Evolutionary conservation across 2,329 filamentous ascomycete genomes (phyloP).

Genomic region (Penicillium oxalicum): DNA sequence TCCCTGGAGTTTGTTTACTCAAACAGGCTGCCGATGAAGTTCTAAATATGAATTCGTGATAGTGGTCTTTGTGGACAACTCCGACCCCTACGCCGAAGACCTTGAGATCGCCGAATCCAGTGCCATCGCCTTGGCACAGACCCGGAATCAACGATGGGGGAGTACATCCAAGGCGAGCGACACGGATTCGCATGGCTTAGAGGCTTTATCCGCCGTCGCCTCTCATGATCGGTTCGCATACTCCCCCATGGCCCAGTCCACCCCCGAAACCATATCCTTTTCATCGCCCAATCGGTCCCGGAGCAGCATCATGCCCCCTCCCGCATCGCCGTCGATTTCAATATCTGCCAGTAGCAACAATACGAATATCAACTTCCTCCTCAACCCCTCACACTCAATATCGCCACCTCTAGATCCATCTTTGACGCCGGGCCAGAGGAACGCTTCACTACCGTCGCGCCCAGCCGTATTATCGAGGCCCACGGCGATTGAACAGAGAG

Average conservation of each 20-base stretch:
- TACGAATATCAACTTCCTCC: conserved; percentile 50
- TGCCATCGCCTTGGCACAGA: conserved; percentile 24
- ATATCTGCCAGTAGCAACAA: conserved; percentile 34
- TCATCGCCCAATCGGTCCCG: conserved; percentile 31
- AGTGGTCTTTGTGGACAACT: conserved; percentile 59
- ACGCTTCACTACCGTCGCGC: conserved; percentile 26
- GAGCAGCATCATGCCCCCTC: conserved; percentile 27
- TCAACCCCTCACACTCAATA: conserved; percentile 44
- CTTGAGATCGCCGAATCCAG: conserved; percentile 33
- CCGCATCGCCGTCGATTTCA: conserved; percentile 41
- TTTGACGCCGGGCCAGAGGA: conserved; percentile 26
- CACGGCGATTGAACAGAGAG: conserved; percentile 16
- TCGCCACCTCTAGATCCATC: conserved; percentile 43
- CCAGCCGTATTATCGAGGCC: conserved; percentile 17
- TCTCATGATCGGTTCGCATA: conserved; percentile 36
- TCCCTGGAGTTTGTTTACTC: not conserved
- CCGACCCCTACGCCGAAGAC: conserved; percentile 55
- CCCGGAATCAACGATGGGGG: conserved; percentile 29
- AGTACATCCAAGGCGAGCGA: conserved; percentile 26
- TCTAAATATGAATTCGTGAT: conserved; percentile 2
- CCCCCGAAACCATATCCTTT: conserved; percentile 23
- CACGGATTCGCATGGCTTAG: conserved; percentile 46
- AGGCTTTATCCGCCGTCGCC: conserved; percentile 50
- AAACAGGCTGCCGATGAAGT: not conserved
- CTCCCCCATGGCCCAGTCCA: conserved; percentile 24